A percentile compares a stretch with the other conserved stretches of the same genome.
Conservation (phyloP, 495 filamentous ascomycete species). For the Emericellopsis terricola region DNA sequence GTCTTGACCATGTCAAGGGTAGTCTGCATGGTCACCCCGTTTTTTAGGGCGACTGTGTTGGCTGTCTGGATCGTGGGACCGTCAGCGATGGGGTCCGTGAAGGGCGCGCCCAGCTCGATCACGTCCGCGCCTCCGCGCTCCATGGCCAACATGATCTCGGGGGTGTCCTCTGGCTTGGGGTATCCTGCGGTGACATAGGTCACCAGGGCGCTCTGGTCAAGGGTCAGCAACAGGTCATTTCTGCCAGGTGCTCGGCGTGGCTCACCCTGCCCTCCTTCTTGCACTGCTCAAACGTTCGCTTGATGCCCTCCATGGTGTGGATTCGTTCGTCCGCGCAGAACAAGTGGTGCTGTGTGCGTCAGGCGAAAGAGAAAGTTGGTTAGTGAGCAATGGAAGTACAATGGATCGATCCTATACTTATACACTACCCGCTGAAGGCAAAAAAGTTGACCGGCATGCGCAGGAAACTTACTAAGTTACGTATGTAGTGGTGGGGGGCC, state of each 20-base stretch:
- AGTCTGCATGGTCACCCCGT: slow-evolving; percentile 67
- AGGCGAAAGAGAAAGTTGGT: too few species aligned
- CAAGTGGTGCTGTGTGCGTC: too few species aligned
- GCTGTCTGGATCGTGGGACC: slow-evolving; percentile 86
- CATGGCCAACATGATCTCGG: slow-evolving; percentile 71
- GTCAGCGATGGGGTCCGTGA: slow-evolving; percentile 95
- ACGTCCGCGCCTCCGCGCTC: slow-evolving; percentile 88
- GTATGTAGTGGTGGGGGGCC: too few species aligned
- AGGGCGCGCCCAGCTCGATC: slow-evolving; percentile 78
- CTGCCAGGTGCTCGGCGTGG: background rate
- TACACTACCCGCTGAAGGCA: too few species aligned
- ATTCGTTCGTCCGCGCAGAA: too few species aligned
- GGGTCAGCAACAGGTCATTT: slow-evolving; percentile 6
- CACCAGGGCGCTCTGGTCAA: slow-evolving; percentile 50
- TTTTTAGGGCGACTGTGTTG: slow-evolving; percentile 72
- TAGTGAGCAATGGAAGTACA: too few species aligned
- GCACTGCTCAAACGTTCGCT: slow-evolving; percentile 73
- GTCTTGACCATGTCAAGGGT: slow-evolving; percentile 65
- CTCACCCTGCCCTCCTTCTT: slow-evolving; percentile 52
- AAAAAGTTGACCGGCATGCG: too few species aligned
- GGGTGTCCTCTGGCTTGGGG: slow-evolving; percentile 64
- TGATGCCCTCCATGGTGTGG: slow-evolving; percentile 57
- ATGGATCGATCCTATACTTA: too few species aligned
- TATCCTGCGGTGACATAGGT: slow-evolving; percentile 95
- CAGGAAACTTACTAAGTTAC: too few species aligned